Evolutionary conservation across 1,284 basidiomycete species (phyloP).

Genomic region (Ceratobasidium sp.): DNA sequence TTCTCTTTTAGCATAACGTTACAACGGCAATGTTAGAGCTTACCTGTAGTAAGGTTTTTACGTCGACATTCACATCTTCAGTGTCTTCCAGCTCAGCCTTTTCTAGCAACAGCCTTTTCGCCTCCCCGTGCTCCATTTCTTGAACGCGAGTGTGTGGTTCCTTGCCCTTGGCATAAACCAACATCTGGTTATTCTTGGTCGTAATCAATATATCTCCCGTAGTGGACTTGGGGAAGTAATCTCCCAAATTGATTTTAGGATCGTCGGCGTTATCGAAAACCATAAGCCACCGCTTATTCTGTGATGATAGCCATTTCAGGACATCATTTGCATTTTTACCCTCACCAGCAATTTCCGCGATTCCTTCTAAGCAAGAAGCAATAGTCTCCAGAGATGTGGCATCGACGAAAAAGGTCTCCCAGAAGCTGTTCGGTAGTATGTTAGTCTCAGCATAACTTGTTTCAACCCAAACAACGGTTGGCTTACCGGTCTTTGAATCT

Average conservation of each 20-base stretch:
- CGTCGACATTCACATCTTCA: not conserved
- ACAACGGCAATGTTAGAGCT: not conserved
- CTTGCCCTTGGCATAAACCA: not conserved
- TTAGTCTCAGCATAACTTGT: no score
- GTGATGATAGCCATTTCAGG: constrained; percentile 1
- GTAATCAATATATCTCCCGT: constrained; percentile 27
- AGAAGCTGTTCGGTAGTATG: no score
- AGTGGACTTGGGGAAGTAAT: not conserved
- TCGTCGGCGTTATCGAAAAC: constrained; percentile 41
- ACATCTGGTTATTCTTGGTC: constrained; percentile 12
- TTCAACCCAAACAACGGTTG: no score
- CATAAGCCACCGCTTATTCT: constrained; percentile 13
- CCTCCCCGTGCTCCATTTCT: constrained; percentile 22
- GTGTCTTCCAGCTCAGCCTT: not conserved
- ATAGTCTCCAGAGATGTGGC: constrained; percentile 27
- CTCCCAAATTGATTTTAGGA: not conserved
- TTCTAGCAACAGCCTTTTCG: not conserved
- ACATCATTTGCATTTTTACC: not conserved
- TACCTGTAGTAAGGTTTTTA: not conserved
- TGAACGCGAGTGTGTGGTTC: constrained; percentile 13
- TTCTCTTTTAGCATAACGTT: no score
- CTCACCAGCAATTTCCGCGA: not conserved
- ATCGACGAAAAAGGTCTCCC: constrained; percentile 24
- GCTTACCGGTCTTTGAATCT: not conserved
- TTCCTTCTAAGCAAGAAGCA: not conserved